phyloP scores from a whole-genome alignment of 768 basidiomycete genomes.

The Kwoniella sp. region DNA sequence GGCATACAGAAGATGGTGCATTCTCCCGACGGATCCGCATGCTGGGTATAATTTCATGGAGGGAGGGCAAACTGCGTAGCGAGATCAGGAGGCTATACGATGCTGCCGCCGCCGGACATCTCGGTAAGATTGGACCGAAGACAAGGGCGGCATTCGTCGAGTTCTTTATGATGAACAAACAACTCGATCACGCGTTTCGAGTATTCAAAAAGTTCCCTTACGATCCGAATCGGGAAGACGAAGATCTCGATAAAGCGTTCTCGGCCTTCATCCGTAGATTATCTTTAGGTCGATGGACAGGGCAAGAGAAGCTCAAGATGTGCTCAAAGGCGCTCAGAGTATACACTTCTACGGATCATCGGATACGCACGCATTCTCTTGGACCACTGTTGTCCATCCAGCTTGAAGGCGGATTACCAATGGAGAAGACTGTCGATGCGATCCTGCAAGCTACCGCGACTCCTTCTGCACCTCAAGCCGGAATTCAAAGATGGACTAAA shows the following conservation, averaged over 20 bases:
- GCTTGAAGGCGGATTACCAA: conserved; percentile 9
- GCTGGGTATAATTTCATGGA: conserved; percentile 9
- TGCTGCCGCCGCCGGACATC: conserved; percentile 17
- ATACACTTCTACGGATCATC: background rate
- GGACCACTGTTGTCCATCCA: conserved; percentile 22
- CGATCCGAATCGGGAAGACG: background rate
- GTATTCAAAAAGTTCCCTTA: conserved; percentile 9
- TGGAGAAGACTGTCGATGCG: conserved; percentile 6
- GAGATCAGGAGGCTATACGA: conserved; percentile 18
- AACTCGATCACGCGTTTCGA: conserved; percentile 7
- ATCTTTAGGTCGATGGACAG: conserved; percentile 4
- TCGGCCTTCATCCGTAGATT: conserved; percentile 9
- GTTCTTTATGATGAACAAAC: conserved; percentile 12
- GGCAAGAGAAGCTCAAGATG: conserved; percentile 11
- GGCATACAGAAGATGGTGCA: conserved; percentile 11
- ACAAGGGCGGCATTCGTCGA: conserved; percentile 22
- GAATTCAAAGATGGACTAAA: conserved; percentile 19
- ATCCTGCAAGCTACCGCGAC: conserved; percentile 10
- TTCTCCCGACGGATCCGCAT: conserved; percentile 12
- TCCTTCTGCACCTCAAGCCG: background rate
- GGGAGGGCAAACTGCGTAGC: conserved; percentile 1
- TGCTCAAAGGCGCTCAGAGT: background rate
- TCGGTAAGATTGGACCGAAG: conserved; percentile 8
- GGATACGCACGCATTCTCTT: conserved; percentile 2
- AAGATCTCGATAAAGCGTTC: conserved; percentile 6